A percentile compares a stretch with the other conserved stretches of the same genome.
phyloP scores from a whole-genome alignment of 805 yeast species.

The Maudiozyma bulderi region DNA sequence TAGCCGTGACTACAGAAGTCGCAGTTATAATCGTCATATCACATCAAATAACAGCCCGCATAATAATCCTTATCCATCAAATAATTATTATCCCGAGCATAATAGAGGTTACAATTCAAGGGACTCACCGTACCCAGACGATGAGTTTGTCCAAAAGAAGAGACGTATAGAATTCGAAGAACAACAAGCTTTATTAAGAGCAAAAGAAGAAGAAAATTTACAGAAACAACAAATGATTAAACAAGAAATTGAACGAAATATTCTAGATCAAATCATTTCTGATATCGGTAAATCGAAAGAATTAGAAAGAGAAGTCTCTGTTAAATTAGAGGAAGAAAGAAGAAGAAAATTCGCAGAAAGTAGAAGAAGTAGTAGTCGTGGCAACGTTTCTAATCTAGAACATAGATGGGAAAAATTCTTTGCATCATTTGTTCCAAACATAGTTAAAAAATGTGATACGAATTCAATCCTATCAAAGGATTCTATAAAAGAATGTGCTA shows the following conservation, averaged over 20 bases:
- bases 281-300: slow-evolving; percentile 21
- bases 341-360: slow-evolving; percentile 16
- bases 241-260: slow-evolving; percentile 18
- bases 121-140: slow-evolving; percentile 11
- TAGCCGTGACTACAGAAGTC: not conserved
- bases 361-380: slow-evolving; percentile 6
- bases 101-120: not conserved
- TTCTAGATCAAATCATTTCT: slow-evolving; percentile 11
- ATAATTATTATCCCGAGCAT: not conserved
- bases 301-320: slow-evolving; percentile 12
- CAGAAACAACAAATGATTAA: slow-evolving; percentile 17
- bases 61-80: slow-evolving; percentile 17
- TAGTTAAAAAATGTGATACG: slow-evolving; percentile 54
- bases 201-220: slow-evolving; percentile 19
- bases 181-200: slow-evolving; percentile 14
- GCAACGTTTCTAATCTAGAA: slow-evolving; percentile 11
- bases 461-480: slow-evolving; percentile 54
- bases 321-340: slow-evolving; percentile 14
- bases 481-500: slow-evolving; percentile 63
- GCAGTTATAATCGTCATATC: too few relatives aligned
- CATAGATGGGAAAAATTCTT: slow-evolving; percentile 37
- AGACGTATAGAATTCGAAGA: slow-evolving; percentile 21
- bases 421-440: slow-evolving; percentile 72
- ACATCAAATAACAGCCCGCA: too few relatives aligned
- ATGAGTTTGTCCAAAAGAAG: slow-evolving; percentile 25